Conservation (phyloP, 768 basidiomycete genomes). For the Pholiota molesta region DNA sequence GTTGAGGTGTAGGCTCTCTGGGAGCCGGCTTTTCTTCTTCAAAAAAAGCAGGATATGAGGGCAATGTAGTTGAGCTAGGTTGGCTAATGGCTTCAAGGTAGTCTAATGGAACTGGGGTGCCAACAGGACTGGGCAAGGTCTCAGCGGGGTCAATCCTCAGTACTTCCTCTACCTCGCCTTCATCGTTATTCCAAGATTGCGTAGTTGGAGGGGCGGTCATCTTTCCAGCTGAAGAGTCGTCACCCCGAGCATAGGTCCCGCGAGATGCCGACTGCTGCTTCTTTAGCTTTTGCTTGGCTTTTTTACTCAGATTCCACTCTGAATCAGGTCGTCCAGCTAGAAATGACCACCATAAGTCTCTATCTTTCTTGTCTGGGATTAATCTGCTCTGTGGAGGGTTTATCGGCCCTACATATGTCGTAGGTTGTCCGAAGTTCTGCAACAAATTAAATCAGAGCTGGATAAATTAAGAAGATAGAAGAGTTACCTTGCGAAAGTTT, state of each 20-base stretch:
- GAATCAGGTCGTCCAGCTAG: conserved; percentile 68
- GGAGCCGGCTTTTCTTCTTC: conserved; percentile 29
- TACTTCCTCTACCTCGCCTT: conserved; percentile 45
- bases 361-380: conserved; percentile 72
- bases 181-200: conserved; percentile 37
- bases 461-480: neutral
- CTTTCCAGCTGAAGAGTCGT: conserved; percentile 24
- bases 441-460: conserved; percentile 9
- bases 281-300: conserved; percentile 32
- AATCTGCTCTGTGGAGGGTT: conserved; percentile 32
- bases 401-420: conserved; percentile 46
- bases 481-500: conserved; percentile 67
- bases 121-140: conserved; percentile 43
- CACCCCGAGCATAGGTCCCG: conserved; percentile 42
- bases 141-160: conserved; percentile 36
- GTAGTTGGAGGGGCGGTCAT: conserved; percentile 14
- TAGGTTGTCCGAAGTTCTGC: conserved; percentile 71
- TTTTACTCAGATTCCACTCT: conserved; percentile 65
- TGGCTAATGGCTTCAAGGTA: conserved; percentile 24
- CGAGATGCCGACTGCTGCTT: conserved; percentile 24
- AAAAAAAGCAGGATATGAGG: conserved; percentile 1
- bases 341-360: conserved; percentile 83
- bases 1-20: conserved; percentile 60
- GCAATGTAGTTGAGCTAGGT: conserved; percentile 8
- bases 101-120: conserved; percentile 38